These are phyloP conservation scores for Entamoeba invadens DNA, from an alignment of 208 protist species.

Conservation along the genomic window DNA sequence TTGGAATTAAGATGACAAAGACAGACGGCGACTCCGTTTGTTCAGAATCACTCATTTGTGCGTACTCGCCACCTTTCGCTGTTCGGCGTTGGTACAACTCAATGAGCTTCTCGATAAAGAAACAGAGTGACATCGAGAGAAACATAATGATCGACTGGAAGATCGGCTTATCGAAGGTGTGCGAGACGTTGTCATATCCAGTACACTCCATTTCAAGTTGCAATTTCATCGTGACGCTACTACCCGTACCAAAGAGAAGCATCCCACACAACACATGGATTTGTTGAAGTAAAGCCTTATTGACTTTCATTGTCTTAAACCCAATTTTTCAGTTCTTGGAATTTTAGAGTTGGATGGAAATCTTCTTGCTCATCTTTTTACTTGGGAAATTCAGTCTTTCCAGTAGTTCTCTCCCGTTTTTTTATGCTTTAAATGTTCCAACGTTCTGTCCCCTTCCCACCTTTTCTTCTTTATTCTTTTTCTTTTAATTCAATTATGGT, in stretches of 20 bases:
- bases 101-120: neutral
- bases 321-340: neutral
- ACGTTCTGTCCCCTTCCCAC: no score
- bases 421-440: no score
- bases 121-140: constrained; percentile 10
- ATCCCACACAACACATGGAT: neutral
- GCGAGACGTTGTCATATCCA: neutral
- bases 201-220: neutral
- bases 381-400: no score
- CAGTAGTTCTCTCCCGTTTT: no score
- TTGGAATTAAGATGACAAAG: neutral
- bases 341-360: neutral
- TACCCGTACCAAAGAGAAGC: neutral
- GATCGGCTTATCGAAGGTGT: constrained; percentile 23
- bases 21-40: neutral
- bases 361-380: no score
- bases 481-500: no score
- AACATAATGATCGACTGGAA: constrained; percentile 25
- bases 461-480: no score
- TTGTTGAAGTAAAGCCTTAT: neutral
- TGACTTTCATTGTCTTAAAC: neutral
- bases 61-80: neutral
- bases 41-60: neutral
- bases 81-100: neutral
- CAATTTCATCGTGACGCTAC: neutral